Percentiles rank a stretch among this genome's conserved stretches.
Evolutionary conservation across 2,329 filamentous ascomycete genomes (phyloP).

Genomic region (Trichophyton verrucosum): DNA sequence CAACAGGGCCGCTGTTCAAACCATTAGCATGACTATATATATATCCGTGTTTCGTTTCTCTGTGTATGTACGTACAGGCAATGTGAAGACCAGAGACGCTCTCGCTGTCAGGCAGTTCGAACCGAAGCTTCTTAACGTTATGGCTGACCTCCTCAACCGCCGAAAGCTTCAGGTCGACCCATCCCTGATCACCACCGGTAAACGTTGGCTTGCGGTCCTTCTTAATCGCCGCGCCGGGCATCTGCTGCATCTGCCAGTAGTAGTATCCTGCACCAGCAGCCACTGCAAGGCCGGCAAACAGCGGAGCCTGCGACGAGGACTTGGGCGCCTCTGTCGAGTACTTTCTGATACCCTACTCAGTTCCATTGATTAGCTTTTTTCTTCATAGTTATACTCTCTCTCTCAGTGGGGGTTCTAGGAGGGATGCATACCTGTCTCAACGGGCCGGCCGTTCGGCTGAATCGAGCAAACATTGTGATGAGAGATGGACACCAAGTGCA

Average conservation of each 20-base stretch:
- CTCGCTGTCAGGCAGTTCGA: constrained; percentile 72
- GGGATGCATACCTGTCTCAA: constrained; percentile 47
- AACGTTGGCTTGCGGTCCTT: constrained; percentile 44
- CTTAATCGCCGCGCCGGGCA: constrained; percentile 19
- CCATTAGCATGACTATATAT: constrained; percentile 4
- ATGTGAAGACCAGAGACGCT: constrained; percentile 70
- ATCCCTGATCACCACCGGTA: constrained; percentile 80
- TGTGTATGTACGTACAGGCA: constrained; percentile 46
- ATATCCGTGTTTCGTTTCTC: not conserved
- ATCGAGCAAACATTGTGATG: constrained; percentile 52
- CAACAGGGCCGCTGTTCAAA: constrained; percentile 53
- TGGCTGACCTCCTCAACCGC: constrained; percentile 71
- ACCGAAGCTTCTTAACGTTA: constrained; percentile 89
- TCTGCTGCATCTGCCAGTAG: constrained; percentile 31
- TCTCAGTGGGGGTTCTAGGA: not conserved
- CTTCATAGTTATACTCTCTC: not conserved
- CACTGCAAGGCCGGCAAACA: constrained; percentile 41
- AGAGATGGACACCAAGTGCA: not conserved
- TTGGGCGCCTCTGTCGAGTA: constrained; percentile 53
- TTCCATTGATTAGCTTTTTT: not conserved
- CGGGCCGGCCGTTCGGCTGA: constrained; percentile 51
- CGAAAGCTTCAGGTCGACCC: constrained; percentile 66
- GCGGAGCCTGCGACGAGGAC: constrained; percentile 40
- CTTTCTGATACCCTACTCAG: constrained; percentile 47
- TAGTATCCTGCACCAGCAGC: constrained; percentile 46